Evolutionary conservation across 768 basidiomycete genomes (phyloP).

Genomic region (Leccinum fibrillosum): DNA sequence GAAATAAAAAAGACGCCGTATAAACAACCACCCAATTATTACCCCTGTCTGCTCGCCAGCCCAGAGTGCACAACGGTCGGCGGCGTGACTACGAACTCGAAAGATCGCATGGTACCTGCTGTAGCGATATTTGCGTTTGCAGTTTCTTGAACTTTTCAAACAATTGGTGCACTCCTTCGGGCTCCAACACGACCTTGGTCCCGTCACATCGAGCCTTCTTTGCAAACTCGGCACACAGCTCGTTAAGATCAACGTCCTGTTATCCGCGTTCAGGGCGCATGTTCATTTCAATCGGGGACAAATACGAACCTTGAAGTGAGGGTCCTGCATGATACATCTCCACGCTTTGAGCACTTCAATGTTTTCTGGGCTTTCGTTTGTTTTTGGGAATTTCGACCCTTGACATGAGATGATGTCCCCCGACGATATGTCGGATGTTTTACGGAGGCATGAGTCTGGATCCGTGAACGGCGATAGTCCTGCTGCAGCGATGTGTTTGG

Average conservation of each 20-base stretch:
- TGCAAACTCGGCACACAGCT: slow-evolving; percentile 76
- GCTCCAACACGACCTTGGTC: slow-evolving; percentile 73
- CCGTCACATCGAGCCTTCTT: slow-evolving; percentile 83
- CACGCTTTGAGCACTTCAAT: slow-evolving; percentile 78
- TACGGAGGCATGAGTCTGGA: slow-evolving; percentile 30
- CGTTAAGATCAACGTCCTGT: slow-evolving; percentile 75
- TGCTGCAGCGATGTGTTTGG: slow-evolving; percentile 44
- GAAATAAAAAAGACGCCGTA: slow-evolving; percentile 13
- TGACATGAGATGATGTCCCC: slow-evolving; percentile 63
- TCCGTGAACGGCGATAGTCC: slow-evolving; percentile 61
- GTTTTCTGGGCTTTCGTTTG: slow-evolving; percentile 66
- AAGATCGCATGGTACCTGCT: slow-evolving; percentile 8
- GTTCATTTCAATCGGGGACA: neutral
- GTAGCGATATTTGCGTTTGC: slow-evolving; percentile 10
- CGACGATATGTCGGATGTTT: slow-evolving; percentile 41
- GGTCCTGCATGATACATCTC: slow-evolving; percentile 71
- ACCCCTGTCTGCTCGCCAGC: neutral
- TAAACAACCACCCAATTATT: slow-evolving; percentile 2
- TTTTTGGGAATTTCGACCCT: slow-evolving; percentile 66
- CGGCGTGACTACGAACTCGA: slow-evolving; percentile 11
- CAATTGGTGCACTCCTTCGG: slow-evolving; percentile 41
- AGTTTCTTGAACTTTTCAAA: slow-evolving; percentile 39
- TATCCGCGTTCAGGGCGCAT: neutral
- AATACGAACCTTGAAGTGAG: slow-evolving; percentile 66
- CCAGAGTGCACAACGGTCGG: neutral